Conservation (phyloP, 257 asterid species). For the Nicotiana benthamiana region DNA sequence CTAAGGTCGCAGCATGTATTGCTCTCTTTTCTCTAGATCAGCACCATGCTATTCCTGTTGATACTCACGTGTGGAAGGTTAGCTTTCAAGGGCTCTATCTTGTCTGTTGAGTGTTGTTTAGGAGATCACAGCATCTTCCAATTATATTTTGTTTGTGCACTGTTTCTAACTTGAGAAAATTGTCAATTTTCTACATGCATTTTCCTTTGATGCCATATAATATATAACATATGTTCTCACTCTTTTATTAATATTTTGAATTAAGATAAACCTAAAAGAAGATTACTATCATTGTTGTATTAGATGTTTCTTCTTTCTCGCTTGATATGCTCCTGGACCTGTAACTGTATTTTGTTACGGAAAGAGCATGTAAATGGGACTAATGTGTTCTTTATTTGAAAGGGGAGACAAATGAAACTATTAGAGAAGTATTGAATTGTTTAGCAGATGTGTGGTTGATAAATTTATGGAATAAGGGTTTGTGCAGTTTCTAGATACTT, state of each 20-base stretch:
- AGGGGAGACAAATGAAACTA: not conserved
- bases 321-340: not conserved
- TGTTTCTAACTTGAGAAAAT: not conserved
- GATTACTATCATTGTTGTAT: not conserved
- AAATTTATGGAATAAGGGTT: too few species aligned
- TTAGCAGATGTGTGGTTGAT: not conserved
- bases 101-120: not conserved
- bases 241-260: not conserved
- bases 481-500: too few species aligned
- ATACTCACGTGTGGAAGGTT: slow-evolving; percentile 98
- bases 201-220: not conserved
- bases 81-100: slow-evolving; percentile 7
- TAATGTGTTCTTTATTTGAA: not conserved
- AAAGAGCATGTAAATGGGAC: not conserved
- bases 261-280: not conserved
- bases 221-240: not conserved
- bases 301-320: not conserved
- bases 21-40: slow-evolving; percentile 94
- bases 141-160: not conserved
- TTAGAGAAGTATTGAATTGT: not conserved
- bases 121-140: not conserved
- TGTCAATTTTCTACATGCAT: not conserved
- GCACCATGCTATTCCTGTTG: slow-evolving; percentile 95
- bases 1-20: slow-evolving; percentile 96
- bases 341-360: not conserved